phyloP scores from a whole-genome alignment of 805 yeast species.

The Lipomyces orientalis region DNA sequence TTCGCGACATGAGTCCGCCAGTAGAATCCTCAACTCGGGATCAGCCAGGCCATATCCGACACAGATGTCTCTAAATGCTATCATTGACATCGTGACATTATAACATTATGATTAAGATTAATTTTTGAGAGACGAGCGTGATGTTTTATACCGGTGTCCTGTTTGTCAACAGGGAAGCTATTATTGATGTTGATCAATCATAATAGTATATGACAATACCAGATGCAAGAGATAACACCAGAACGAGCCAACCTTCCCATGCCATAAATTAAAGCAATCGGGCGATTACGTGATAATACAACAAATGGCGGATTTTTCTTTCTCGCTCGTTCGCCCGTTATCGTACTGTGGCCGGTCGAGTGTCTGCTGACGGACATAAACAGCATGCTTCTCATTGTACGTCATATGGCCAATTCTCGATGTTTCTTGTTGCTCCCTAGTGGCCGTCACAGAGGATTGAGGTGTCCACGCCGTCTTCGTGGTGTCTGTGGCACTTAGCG shows the following conservation, averaged over 20 bases:
- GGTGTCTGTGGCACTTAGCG: conserved; percentile 1
- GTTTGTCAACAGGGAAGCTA: neutral
- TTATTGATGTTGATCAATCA: neutral
- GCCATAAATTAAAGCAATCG: neutral
- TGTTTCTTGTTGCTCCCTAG: neutral
- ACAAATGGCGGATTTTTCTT: neutral
- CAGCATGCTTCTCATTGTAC: neutral
- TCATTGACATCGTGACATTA: too few relatives aligned
- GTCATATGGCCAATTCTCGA: neutral
- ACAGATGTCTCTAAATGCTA: too few relatives aligned
- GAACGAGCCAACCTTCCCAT: neutral
- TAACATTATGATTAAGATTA: too few relatives aligned
- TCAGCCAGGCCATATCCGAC: too few relatives aligned
- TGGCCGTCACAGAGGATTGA: neutral
- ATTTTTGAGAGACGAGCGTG: too few relatives aligned
- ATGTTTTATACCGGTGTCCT: too few relatives aligned
- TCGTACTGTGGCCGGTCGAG: neutral
- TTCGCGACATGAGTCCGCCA: too few relatives aligned
- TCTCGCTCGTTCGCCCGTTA: neutral
- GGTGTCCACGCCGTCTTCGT: conserved; percentile 1
- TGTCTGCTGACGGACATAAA: neutral
- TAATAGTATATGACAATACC: neutral
- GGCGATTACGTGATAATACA: neutral
- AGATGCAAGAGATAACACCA: neutral
- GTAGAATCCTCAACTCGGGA: too few relatives aligned